Conservation (phyloP, 139 green algal genomes). For the Trebouxia sp. region DNA sequence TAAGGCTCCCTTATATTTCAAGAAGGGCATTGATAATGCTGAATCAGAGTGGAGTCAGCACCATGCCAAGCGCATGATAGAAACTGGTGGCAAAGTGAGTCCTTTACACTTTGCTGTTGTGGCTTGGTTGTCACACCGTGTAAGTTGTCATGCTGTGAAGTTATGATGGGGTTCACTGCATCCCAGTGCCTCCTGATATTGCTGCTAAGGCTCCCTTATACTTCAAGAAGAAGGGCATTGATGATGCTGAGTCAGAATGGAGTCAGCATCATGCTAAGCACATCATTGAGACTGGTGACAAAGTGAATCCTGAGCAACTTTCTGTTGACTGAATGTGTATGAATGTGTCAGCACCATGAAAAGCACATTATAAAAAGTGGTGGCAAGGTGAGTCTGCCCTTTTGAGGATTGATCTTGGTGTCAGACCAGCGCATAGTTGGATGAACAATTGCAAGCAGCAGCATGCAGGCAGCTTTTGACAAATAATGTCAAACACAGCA, state of each 20-base stretch:
- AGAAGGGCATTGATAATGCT: constrained; percentile 85
- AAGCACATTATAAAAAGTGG: constrained; percentile 60
- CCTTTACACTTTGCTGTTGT: no score
- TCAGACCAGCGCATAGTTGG: no score
- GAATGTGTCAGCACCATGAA: constrained; percentile 88
- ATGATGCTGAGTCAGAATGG: constrained; percentile 93
- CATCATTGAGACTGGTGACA: constrained; percentile 10
- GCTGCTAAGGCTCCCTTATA: constrained; percentile 58
- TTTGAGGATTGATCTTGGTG: no score
- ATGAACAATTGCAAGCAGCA: no score
- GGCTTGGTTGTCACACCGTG: no score
- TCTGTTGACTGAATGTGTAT: constrained; percentile 90
- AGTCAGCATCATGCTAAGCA: constrained; percentile 89
- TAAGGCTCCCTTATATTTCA: constrained; percentile 71
- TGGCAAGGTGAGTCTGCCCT: no score
- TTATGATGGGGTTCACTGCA: constrained; percentile 84
- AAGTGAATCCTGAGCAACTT: no score
- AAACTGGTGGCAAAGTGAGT: constrained; percentile 3
- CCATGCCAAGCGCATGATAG: constrained; percentile 73
- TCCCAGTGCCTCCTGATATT: constrained; percentile 68
- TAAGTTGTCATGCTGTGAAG: no score
- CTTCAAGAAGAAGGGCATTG: constrained; percentile 83
- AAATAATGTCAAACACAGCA: no score
- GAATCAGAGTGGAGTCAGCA: constrained; percentile 94
- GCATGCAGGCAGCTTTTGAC: no score